Conservation (phyloP, 176 grass and related monocot genomes). For the Puya raimondii region DNA sequence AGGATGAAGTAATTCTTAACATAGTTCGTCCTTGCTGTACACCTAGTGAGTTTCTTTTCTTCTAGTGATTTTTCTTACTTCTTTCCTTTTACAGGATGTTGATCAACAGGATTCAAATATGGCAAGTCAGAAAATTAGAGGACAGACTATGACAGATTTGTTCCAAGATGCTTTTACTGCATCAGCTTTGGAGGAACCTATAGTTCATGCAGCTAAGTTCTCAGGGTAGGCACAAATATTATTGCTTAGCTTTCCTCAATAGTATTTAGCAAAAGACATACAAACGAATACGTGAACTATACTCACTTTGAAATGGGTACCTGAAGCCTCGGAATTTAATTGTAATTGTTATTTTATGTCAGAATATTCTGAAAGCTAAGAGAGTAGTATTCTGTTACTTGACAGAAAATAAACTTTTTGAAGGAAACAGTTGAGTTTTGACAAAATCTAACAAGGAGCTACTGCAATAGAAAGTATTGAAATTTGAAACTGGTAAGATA, state of each 20-base stretch:
- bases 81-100: constrained; percentile 44
- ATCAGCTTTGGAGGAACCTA: constrained; percentile 20
- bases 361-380: too few species aligned
- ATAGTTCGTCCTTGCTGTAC: constrained; percentile 7
- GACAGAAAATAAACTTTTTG: too few species aligned
- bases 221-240: constrained; percentile 30
- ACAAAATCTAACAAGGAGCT: too few species aligned
- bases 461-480: too few species aligned
- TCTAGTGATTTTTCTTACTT: constrained; percentile 21
- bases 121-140: constrained; percentile 43
- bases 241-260: constrained; percentile 3
- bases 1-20: constrained; percentile 52
- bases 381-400: too few species aligned
- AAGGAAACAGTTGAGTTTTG: too few species aligned
- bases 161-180: constrained; percentile 71
- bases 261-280: too few species aligned
- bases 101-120: constrained; percentile 34
- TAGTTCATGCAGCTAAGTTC: constrained; percentile 27
- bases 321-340: too few species aligned
- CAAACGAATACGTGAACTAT: too few species aligned
- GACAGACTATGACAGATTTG: constrained; percentile 68
- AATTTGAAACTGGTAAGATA: too few species aligned
- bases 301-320: too few species aligned
- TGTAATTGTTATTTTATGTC: too few species aligned
- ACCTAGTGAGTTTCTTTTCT: constrained; percentile 11